Base-by-base conservation (phyloP, 2,329 filamentous ascomycete genomes). In the Alternaria gansuensis region DNA sequence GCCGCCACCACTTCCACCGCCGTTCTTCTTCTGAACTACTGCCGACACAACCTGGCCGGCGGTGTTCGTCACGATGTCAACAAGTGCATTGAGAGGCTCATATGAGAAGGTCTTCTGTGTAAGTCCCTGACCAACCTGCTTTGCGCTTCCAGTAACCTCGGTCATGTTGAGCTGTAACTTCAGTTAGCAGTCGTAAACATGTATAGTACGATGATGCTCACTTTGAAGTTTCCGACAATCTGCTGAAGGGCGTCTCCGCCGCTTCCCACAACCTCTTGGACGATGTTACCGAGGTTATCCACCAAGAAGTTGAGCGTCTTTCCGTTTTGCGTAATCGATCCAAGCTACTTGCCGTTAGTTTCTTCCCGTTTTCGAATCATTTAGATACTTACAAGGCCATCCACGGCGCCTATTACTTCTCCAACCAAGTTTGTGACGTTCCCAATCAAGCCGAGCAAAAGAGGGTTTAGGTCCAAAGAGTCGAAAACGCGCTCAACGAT, bases 261-360 rank as follows among this genome's bases (percentile, higher is more conserved):
- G 1, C 74, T 76, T 23, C 82, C 82, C 0, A 78, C 79, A 0
- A 87, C 84, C 65, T 87, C 82, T 67, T 87, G 85, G 1, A 88
- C 84, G 61, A 88, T 87, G 64, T 88, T 87, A 34, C 86, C 86
- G 2, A 88, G 78, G 65, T 88, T 87, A 69, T 87, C 85, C 59
- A 88, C 79, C 37, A 86, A 61, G 77, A 86, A 86, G 62, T 82
- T 83, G 44, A 87, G 78, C 17, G 78, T 82, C 9, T 77, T 83
- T 62, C 82, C 82, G 49, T 84, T 84, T 62, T 86, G 83, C 2
- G 84, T 83, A 62, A 88, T 84, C 21, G 82, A 83, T 8, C 85
- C 86, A 3, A 88, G 80, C 67, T 71, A 48, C 26, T 11, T 13
- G 14, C 13, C 17, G 24, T 54, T 29, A 43, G 37, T 43, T 28